Evolutionary conservation across 768 basidiomycete species (phyloP).

Genomic region (Thelephora ganbajun): DNA sequence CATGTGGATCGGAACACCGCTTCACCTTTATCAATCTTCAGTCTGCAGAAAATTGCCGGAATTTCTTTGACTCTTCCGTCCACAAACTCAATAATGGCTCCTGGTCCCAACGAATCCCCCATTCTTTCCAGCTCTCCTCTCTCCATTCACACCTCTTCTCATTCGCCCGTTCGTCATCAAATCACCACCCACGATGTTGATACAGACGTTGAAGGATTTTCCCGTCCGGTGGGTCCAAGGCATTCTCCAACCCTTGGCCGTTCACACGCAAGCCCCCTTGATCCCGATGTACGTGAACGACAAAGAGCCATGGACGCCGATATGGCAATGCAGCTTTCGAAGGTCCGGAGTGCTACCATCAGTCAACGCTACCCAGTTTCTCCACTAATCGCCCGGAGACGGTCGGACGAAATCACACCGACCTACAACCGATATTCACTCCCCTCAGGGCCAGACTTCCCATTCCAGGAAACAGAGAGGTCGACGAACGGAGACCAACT

Average conservation of each 20-base stretch:
- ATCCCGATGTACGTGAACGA: constrained; percentile 67
- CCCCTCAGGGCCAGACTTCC: constrained; percentile 20
- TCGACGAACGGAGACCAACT: constrained; percentile 11
- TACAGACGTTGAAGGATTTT: too few relatives aligned
- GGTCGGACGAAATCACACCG: constrained; percentile 14
- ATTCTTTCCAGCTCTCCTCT: not conserved
- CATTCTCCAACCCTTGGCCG: constrained; percentile 42
- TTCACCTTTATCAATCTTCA: too few relatives aligned
- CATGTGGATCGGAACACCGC: too few relatives aligned
- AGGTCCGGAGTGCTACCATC: constrained; percentile 53
- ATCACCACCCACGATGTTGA: not conserved
- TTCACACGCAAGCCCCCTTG: constrained; percentile 42
- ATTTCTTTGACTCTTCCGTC: too few relatives aligned
- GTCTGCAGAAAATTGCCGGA: too few relatives aligned
- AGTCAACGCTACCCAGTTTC: constrained; percentile 19
- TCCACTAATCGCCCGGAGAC: constrained; percentile 17
- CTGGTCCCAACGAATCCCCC: not conserved
- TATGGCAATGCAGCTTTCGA: constrained; percentile 72
- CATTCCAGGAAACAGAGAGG: constrained; percentile 37
- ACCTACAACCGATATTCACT: constrained; percentile 8
- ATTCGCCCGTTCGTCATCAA: not conserved
- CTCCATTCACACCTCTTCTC: not conserved
- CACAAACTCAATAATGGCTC: not conserved
- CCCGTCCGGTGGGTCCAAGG: too few relatives aligned
- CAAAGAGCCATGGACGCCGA: constrained; percentile 92